A percentile compares a stretch with the other conserved stretches of the same genome.
These are phyloP conservation scores for Kondoa subrosea DNA, from an alignment of 768 basidiomycete genomes.

Conservation along the genomic window DNA sequence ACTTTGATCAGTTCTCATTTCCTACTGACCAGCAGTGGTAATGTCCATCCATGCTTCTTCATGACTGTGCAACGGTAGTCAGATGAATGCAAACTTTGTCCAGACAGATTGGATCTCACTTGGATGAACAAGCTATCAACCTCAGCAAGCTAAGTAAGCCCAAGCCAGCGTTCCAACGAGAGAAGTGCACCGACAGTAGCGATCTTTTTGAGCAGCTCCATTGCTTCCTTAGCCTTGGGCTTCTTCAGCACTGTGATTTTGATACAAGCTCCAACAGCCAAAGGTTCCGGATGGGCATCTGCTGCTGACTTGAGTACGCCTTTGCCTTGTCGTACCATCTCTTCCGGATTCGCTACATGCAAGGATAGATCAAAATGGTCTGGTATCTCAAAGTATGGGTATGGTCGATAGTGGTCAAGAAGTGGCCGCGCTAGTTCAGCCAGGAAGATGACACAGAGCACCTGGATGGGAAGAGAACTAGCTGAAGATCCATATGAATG, in stretches of 20 bases:
- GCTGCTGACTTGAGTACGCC: not conserved
- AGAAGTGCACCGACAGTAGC: constrained; percentile 35
- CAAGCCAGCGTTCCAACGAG: not conserved
- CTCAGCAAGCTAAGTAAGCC: not conserved
- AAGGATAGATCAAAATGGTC: too few relatives aligned
- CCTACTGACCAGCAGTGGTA: constrained; percentile 39
- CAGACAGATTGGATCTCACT: not conserved
- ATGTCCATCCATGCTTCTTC: constrained; percentile 61
- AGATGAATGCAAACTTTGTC: not conserved
- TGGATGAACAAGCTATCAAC: not conserved
- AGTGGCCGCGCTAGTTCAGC: too few relatives aligned
- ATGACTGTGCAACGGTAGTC: constrained; percentile 78
- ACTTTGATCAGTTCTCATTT: too few relatives aligned
- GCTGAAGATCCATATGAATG: too few relatives aligned
- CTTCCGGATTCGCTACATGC: too few relatives aligned
- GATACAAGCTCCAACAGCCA: constrained; percentile 13
- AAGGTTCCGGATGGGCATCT: not conserved
- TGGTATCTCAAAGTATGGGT: too few relatives aligned
- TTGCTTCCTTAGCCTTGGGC: constrained; percentile 51
- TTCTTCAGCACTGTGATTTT: constrained; percentile 49
- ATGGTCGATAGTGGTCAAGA: too few relatives aligned
- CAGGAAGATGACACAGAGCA: too few relatives aligned
- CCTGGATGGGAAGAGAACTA: too few relatives aligned
- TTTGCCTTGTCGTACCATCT: constrained; percentile 5
- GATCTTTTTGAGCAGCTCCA: constrained; percentile 49